Conservation (phyloP, 805 yeast genomes). For the Teunomyces stri region DNA sequence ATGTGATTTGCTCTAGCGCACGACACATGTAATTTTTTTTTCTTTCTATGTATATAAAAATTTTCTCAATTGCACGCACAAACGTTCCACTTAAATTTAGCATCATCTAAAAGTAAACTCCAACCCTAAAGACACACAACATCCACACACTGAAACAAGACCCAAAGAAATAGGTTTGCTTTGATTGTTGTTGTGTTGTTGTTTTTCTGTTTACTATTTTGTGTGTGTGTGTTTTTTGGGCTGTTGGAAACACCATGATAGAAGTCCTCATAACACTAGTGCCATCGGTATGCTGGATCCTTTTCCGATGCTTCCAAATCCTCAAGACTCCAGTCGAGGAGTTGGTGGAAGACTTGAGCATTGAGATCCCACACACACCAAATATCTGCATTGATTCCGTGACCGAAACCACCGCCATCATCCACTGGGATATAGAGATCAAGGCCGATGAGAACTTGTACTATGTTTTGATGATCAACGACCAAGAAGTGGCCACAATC, state of each 20-base stretch:
- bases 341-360: constrained; percentile 44
- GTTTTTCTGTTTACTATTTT: background rate
- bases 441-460: constrained; percentile 29
- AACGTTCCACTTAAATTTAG: background rate
- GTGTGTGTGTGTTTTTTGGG: background rate
- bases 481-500: constrained; percentile 35
- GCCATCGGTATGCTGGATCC: constrained; percentile 38
- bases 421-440: constrained; percentile 55
- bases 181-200: background rate
- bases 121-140: background rate
- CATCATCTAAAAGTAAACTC: background rate
- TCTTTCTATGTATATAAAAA: background rate
- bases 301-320: constrained; percentile 36
- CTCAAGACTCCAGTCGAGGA: constrained; percentile 46
- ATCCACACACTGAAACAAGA: too few relatives aligned
- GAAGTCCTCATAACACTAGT: constrained; percentile 25
- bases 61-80: background rate
- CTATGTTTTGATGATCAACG: constrained; percentile 34
- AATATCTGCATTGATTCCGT: constrained; percentile 54
- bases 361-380: constrained; percentile 57
- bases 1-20: too few relatives aligned
- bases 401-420: constrained; percentile 40
- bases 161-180: background rate
- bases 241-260: constrained; percentile 13
- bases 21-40: too few relatives aligned